These are phyloP conservation scores for Afroboletus lepidellus DNA, from an alignment of 1,284 basidiomycete genomes.

Conservation along the genomic window DNA sequence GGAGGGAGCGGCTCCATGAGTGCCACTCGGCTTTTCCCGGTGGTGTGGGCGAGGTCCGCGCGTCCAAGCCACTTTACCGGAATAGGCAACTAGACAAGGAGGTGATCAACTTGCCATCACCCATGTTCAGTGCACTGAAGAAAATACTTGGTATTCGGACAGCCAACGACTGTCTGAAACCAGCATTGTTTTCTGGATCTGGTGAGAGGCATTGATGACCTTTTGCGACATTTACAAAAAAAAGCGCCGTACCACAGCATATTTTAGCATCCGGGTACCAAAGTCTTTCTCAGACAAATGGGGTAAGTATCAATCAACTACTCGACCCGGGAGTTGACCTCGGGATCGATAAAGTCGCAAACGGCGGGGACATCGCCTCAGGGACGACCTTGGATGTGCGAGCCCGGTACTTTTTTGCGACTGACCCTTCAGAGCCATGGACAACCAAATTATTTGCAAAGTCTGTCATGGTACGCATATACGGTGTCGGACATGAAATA, in stretches of 20 bases:
- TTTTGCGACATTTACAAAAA: neutral
- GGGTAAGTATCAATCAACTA: constrained; percentile 16
- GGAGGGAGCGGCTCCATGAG: constrained; percentile 19
- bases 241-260: constrained; percentile 20
- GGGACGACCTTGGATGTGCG: constrained; percentile 10
- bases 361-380: constrained; percentile 26
- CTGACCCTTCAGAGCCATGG: constrained; percentile 28
- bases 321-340: neutral
- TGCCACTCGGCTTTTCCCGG: neutral
- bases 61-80: neutral
- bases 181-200: constrained; percentile 25
- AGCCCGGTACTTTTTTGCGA: constrained; percentile 32
- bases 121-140: constrained; percentile 19
- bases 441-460: constrained; percentile 24
- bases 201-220: constrained; percentile 12
- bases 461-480: constrained; percentile 29
- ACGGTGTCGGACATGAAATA: neutral
- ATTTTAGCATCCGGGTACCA: constrained; percentile 30
- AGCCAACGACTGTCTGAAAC: neutral
- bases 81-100: neutral
- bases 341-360: constrained; percentile 11
- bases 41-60: neutral
- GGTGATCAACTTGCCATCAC: neutral
- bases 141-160: constrained; percentile 2
- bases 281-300: constrained; percentile 21